Conservation (phyloP, 208 protist species). For the Crithidia expoeki region DNA sequence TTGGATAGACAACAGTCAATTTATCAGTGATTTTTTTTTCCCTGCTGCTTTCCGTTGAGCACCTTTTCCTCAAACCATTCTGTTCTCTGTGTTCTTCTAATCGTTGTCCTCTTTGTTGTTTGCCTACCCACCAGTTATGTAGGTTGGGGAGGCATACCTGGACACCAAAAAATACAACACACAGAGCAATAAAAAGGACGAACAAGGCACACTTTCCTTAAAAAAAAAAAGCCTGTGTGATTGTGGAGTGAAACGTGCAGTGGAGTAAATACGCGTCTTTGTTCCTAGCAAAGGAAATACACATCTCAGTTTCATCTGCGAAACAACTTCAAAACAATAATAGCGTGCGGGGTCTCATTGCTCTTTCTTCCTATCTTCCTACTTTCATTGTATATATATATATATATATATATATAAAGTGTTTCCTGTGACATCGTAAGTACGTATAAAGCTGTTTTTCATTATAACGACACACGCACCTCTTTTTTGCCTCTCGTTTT, state of each 20-base stretch:
- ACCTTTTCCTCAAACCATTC: background rate
- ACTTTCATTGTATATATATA: too few relatives aligned
- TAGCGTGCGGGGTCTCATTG: background rate
- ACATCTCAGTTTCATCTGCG: background rate
- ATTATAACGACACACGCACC: background rate
- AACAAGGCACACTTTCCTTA: background rate
- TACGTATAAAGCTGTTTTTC: background rate
- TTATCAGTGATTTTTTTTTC: background rate
- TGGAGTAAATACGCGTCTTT: background rate
- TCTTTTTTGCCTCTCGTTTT: constrained; percentile 8
- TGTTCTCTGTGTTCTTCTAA: background rate
- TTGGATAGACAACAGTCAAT: too few relatives aligned
- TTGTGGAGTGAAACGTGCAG: background rate
- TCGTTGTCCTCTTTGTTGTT: background rate
- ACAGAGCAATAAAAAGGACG: background rate
- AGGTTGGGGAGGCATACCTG: background rate
- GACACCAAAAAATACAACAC: background rate
- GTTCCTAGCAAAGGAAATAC: background rate
- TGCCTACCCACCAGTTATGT: background rate
- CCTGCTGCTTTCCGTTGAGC: background rate
- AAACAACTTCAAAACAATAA: background rate
- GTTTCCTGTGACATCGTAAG: background rate
- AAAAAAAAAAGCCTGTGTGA: constrained; percentile 4
- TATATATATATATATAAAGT: too few relatives aligned
- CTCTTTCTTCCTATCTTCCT: background rate